Evolutionary conservation across 1,284 basidiomycete genomes (phyloP), one percentile per base, ranked within the genome.

Genomic region (Rhodofomes roseus): DNA sequence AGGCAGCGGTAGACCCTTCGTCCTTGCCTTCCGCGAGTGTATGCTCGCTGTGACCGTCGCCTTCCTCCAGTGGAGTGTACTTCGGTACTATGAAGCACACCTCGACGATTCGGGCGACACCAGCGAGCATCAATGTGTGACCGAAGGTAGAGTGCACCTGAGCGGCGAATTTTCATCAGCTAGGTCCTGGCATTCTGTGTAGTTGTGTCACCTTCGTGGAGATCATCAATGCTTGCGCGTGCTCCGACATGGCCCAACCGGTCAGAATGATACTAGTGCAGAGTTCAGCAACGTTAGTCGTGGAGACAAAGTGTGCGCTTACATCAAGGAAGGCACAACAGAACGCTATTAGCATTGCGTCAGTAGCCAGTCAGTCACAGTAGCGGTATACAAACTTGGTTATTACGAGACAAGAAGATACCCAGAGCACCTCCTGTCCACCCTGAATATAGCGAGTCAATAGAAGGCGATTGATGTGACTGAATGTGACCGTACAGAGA

Each of bases 241-340:
- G 96, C 43, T 92, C 88, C 3, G 92, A 91, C 93, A 98, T 96
- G 0, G 91, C 95, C 90, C 93, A 98, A 2, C 96, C 96, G 0
- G 95, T 96, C 61, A 96, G 78, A 59, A 93, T 85, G 63, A 96
- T 88, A 60, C 91, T 94, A 63, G 56, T 54, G 57, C 52, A 25
- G 57, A 20, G 16, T 43, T 36, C 7, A 52, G 50, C 31, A 6
- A 52, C n/a, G 22, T n/a, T 5, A 34, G 31, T 34, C 31, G 31
- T 34, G 31, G 31, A 11, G 31, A 34, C 5, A n/a, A 4, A 34
- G 4, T 34, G 31, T 5, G 31, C 5, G 31, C 82, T 67, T 67
- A 94, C 92, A 98, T 93, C 36, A 95, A 62, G 18, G 84, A 85
- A 1, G 96, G 95, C 2, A 96, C 79, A 23, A 96, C 84, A 50